Conservation (phyloP, 2,329 filamentous ascomycete species). For the Ilyonectria robusta region DNA sequence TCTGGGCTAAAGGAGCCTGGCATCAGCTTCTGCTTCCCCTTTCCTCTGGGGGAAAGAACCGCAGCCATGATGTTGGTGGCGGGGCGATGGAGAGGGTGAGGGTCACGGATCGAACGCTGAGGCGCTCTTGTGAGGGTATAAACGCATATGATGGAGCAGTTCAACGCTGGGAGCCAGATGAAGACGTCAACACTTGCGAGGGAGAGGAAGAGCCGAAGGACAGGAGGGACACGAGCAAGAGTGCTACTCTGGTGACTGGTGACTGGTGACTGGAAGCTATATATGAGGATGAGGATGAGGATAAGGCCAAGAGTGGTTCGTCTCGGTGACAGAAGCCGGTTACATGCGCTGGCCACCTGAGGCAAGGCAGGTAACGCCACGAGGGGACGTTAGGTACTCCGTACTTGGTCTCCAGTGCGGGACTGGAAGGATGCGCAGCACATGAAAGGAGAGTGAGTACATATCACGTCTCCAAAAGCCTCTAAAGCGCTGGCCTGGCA, state of each 20-base stretch:
- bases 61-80: conserved; percentile 9
- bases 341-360: conserved; percentile 3
- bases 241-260: neutral
- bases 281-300: conserved; percentile 5
- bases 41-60: conserved; percentile 25
- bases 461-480: neutral
- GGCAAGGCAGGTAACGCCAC: conserved; percentile 7
- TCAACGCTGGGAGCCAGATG: neutral
- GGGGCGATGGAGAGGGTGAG: neutral
- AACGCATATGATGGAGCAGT: conserved; percentile 9
- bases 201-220: neutral
- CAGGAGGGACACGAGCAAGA: neutral
- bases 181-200: neutral
- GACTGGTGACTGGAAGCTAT: conserved; percentile 1
- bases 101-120: conserved; percentile 1
- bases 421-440: conserved; percentile 2
- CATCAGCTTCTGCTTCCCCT: conserved; percentile 41
- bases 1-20: conserved; percentile 50
- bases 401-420: neutral
- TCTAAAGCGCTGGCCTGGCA: neutral
- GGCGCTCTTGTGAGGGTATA: conserved; percentile 12
- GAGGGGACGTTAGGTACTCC: neutral
- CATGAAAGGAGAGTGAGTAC: neutral
- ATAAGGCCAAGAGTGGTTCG: conserved; percentile 6
- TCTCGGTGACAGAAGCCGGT: conserved; percentile 9